Conservation (phyloP, 2,329 filamentous ascomycete species). For the Neocatenulostroma microsporum region DNA sequence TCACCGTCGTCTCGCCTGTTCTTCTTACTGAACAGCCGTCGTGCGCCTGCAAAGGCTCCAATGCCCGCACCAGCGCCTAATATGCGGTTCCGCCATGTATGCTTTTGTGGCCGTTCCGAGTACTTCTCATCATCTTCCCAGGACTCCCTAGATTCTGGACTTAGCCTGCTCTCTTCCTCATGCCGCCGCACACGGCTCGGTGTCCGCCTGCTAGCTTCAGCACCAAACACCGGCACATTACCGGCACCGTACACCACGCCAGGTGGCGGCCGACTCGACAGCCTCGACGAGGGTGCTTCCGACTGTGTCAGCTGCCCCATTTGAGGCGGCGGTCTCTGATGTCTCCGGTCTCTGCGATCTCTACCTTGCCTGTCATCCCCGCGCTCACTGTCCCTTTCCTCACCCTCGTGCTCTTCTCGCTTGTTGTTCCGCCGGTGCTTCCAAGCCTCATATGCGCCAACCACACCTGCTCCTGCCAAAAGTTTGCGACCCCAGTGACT, state of each 20-base stretch:
- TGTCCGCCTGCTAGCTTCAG: background rate
- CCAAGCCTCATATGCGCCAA: slow-evolving; percentile 51
- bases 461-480: slow-evolving; percentile 48
- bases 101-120: slow-evolving; percentile 18
- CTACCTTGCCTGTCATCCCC: too few species aligned
- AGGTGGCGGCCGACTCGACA: slow-evolving; percentile 12
- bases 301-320: slow-evolving; percentile 5
- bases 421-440: slow-evolving; percentile 28
- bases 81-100: slow-evolving; percentile 40
- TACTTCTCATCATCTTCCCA: slow-evolving; percentile 40
- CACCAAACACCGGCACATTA: slow-evolving; percentile 3
- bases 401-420: slow-evolving; percentile 2
- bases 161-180: slow-evolving; percentile 18
- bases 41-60: slow-evolving; percentile 30
- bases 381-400: background rate
- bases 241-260: slow-evolving; percentile 11
- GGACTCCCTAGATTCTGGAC: slow-evolving; percentile 16
- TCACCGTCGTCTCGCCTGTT: slow-evolving; percentile 42
- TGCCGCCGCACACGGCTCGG: background rate
- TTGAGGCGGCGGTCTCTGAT: slow-evolving; percentile 1
- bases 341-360: too few species aligned
- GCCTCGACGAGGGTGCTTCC: slow-evolving; percentile 7
- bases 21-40: slow-evolving; percentile 52
- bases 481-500: slow-evolving; percentile 38
- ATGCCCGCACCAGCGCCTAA: slow-evolving; percentile 40